Evolutionary conservation across 345 rosid species (phyloP).

Genomic region (Carallia pectinifolia): DNA sequence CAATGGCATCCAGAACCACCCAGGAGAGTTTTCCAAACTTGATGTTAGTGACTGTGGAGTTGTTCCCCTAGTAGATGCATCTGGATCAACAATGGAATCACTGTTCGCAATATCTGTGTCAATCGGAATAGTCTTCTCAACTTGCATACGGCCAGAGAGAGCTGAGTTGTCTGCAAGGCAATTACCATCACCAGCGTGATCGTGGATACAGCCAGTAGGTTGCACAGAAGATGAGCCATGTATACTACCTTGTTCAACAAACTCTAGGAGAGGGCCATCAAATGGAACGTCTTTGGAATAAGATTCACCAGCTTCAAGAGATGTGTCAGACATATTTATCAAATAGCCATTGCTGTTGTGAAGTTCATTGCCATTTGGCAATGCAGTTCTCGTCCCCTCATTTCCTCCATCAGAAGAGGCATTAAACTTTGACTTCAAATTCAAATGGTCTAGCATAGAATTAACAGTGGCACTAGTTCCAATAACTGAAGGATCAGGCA

Average conservation of each 20-base stretch:
- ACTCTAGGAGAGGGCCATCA: constrained; percentile 31
- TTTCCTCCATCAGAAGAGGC: constrained; percentile 16
- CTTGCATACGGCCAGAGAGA: constrained; percentile 24
- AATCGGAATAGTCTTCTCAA: constrained; percentile 40
- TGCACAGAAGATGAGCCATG: constrained; percentile 17
- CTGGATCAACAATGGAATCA: constrained; percentile 25
- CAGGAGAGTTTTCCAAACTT: constrained; percentile 44
- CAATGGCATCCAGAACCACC: constrained; percentile 89
- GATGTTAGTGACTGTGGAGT: constrained; percentile 36
- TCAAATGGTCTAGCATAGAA: constrained; percentile 25
- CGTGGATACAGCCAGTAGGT: constrained; percentile 1
- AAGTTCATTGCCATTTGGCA: constrained; percentile 25
- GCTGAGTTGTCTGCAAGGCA: constrained; percentile 18
- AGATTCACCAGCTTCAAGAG: constrained; percentile 29
- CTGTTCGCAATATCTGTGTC: constrained; percentile 17
- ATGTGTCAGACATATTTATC: constrained; percentile 8
- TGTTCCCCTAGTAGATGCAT: constrained; percentile 27
- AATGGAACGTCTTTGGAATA: constrained; percentile 42
- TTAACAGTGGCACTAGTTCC: constrained; percentile 32
- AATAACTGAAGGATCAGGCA: constrained; percentile 44
- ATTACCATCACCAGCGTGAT: constrained; percentile 21
- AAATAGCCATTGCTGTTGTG: constrained; percentile 24
- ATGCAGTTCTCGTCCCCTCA: constrained; percentile 15
- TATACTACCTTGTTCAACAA: constrained; percentile 20
- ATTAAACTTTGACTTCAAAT: constrained; percentile 23